A percentile compares a stretch with the other conserved stretches of the same genome.
Evolutionary conservation across 1,139 yeast genomes (phyloP).

Genomic region (Candida frijolesensis): DNA sequence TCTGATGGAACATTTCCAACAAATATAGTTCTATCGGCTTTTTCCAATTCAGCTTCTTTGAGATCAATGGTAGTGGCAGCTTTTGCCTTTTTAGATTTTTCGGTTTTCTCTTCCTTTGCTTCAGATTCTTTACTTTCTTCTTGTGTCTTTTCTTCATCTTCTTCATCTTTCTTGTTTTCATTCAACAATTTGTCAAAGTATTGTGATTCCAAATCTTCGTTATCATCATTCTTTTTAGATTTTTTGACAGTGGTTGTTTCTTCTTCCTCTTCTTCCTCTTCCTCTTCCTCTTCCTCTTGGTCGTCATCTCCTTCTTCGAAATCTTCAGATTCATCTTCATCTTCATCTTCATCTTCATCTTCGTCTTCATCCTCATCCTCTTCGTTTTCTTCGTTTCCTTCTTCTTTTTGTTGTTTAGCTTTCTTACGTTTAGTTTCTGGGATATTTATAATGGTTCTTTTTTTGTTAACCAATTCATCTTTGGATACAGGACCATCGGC

Average conservation of each 20-base stretch:
- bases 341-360: constrained; percentile 17
- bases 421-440: constrained; percentile 17
- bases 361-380: constrained; percentile 14
- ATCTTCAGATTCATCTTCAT: constrained; percentile 14
- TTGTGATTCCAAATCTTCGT: constrained; percentile 50
- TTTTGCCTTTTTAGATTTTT: constrained; percentile 20
- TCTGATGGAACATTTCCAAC: constrained; percentile 79
- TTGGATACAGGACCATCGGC: constrained; percentile 39
- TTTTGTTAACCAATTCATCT: constrained; percentile 23
- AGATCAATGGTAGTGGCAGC: constrained; percentile 50
- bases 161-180: constrained; percentile 23
- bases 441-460: constrained; percentile 28
- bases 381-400: constrained; percentile 14
- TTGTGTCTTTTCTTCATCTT: constrained; percentile 18
- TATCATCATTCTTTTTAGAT: constrained; percentile 32
- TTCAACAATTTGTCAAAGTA: constrained; percentile 45
- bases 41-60: constrained; percentile 71
- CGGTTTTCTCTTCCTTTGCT: constrained; percentile 12
- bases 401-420: constrained; percentile 12
- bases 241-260: constrained; percentile 21
- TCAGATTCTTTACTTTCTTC: constrained; percentile 20
- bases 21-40: constrained; percentile 87
- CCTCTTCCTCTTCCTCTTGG: constrained; percentile 16
- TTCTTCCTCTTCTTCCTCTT: constrained; percentile 18
- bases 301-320: constrained; percentile 20